Conservation (phyloP, 805 yeast species). For the Sugiyamaella boreocaroliniensis region DNA sequence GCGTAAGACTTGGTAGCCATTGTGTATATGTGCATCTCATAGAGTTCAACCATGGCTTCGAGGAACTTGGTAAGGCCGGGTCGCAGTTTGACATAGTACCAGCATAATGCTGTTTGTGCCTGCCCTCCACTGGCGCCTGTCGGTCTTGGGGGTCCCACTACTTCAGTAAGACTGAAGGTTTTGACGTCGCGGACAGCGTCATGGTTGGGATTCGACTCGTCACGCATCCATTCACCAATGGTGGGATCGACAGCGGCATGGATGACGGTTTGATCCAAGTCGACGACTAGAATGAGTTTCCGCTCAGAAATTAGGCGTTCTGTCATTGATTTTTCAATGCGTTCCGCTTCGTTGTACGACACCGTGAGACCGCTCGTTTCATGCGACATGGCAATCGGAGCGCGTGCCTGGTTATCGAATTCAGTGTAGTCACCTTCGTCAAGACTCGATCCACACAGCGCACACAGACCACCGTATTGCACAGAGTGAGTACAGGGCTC, state of each 20-base stretch:
- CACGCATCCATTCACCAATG: conserved; percentile 92
- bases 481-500: conserved; percentile 92
- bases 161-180: conserved; percentile 69
- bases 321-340: conserved; percentile 65
- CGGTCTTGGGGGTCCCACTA: conserved; percentile 29
- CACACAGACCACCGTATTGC: conserved; percentile 93
- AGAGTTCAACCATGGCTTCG: conserved; percentile 51
- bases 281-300: conserved; percentile 86
- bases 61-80: conserved; percentile 81
- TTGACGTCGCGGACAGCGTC: conserved; percentile 76
- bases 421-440: conserved; percentile 67
- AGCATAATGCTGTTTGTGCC: conserved; percentile 37
- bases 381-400: conserved; percentile 84
- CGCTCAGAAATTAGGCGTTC: conserved; percentile 51
- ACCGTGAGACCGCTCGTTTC: conserved; percentile 79
- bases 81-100: conserved; percentile 88
- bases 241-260: conserved; percentile 98
- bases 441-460: conserved; percentile 78
- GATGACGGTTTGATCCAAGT: conserved; percentile 93
- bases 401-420: conserved; percentile 59
- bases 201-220: conserved; percentile 77
- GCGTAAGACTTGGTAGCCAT: conserved; percentile 98
- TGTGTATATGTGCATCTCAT: conserved; percentile 91
- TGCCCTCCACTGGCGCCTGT: conserved; percentile 2
- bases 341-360: conserved; percentile 77